Base-by-base conservation (phyloP, 1,284 basidiomycete species). In the Pholiota adiposa region DNA sequence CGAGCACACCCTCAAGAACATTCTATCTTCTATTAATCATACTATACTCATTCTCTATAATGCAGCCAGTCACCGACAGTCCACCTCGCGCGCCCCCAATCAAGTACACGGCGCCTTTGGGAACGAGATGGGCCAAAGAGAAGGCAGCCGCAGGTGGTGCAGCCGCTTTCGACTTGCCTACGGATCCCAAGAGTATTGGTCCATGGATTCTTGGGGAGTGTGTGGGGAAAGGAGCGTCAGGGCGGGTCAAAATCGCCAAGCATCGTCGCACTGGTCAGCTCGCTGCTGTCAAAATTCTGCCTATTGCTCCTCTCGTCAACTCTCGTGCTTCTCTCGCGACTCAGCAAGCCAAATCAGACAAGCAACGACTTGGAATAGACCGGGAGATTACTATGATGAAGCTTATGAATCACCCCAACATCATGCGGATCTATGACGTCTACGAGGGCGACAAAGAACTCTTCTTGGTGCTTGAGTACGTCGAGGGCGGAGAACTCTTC, bases 311-410 rank as follows among this genome's bases (percentile, higher is more conserved):
- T 36, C 83, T 96, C 62, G 81, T 93, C 69, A 87, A 83, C 67
- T 94, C 93, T 51, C 85, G 93, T 31, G 83, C 87, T 62, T 92
- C 91, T 59, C 78, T 92, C 69, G 83, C 84, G 27, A 88, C 89
- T 38, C 87, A 92, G 69, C 77, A 86, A 61, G 86, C 84, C 12
- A 93, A 94, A 73, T 83, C 86, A 1, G 94, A 97, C 69, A 97
- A 96, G 78, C 89, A 94, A 67, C 85, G 95, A 58, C 86, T 96
- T 46, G 94, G 95, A 6, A 93, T 99, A 67, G 96, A 99, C 75
- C 83, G 95, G 63, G 97, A 99, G 76, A 98, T 99, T 65, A 95
- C 95, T 67, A 98, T 99, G 87, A 98, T 99, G 97, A 98, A 98
- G 77, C 90, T 94, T 69, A 98, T 99, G 86, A 94, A 97, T 70